These are phyloP conservation scores for Crotalaria pallida DNA, from an alignment of 306 rosid species.

Conservation along the genomic window DNA sequence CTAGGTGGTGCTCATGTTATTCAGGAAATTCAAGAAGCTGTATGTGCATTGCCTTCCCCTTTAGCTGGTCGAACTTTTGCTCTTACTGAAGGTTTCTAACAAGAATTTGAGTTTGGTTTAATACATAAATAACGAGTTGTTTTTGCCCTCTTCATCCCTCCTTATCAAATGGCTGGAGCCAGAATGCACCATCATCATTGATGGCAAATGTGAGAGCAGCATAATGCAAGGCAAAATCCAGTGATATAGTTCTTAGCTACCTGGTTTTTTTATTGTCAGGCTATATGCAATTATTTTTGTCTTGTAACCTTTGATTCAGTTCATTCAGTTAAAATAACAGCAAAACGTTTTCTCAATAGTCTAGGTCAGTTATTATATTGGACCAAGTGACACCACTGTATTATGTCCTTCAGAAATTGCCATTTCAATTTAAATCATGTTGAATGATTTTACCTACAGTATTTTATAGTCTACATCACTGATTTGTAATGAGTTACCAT, in stretches of 20 bases:
- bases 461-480: no score
- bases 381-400: no score
- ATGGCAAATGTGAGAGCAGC: conserved; percentile 10
- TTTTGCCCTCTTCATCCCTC: not conserved
- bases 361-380: no score
- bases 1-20: not conserved
- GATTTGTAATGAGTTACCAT: no score
- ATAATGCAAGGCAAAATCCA: not conserved
- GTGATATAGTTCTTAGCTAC: not conserved
- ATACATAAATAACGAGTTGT: not conserved
- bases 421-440: no score
- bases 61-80: conserved; percentile 73
- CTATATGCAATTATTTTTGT: not conserved
- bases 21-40: conserved; percentile 86
- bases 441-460: no score
- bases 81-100: conserved; percentile 75
- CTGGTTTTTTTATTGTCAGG: not conserved
- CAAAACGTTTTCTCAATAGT: no score
- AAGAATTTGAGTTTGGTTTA: not conserved
- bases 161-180: not conserved
- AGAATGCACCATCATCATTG: not conserved
- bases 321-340: no score
- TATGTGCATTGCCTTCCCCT: conserved; percentile 47
- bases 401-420: no score
- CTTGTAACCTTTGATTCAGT: no score